These are phyloP conservation scores for Chaetomium sp. DNA, from an alignment of 2,329 filamentous ascomycete species.

Conservation along the genomic window DNA sequence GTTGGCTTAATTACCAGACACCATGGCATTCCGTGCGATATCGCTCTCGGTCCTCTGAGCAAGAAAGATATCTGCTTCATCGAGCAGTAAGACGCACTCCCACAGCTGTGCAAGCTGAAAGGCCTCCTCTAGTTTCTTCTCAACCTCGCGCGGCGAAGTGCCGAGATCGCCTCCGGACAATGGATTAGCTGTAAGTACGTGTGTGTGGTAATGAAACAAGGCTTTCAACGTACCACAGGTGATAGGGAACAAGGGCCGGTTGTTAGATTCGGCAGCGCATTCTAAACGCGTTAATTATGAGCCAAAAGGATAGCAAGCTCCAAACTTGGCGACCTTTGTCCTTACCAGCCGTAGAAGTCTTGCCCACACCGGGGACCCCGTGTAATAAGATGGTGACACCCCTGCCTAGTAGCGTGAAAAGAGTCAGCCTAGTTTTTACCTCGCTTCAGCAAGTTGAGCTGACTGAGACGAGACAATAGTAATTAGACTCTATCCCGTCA, in stretches of 20 bases:
- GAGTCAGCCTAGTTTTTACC: background rate
- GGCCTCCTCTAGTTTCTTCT: slow-evolving; percentile 6
- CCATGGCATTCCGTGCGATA: slow-evolving; percentile 20
- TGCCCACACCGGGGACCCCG: slow-evolving; percentile 23
- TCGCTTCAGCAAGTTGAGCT: background rate
- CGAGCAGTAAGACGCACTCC: slow-evolving; percentile 19
- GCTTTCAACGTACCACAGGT: slow-evolving; percentile 5
- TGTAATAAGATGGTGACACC: slow-evolving; percentile 17
- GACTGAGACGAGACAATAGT: too few species aligned
- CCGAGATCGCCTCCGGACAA: slow-evolving; percentile 3
- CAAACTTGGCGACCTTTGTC: background rate
- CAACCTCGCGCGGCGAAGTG: slow-evolving; percentile 9
- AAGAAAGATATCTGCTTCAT: slow-evolving; percentile 27
- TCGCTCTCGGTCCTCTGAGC: slow-evolving; percentile 14
- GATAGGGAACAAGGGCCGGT: slow-evolving; percentile 20
- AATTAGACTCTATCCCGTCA: too few species aligned
- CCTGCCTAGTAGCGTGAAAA: slow-evolving; percentile 26
- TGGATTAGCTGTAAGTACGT: background rate
- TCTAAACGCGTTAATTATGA: background rate
- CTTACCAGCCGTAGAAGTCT: slow-evolving; percentile 15
- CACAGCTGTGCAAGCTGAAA: slow-evolving; percentile 13
- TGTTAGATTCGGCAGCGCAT: slow-evolving; percentile 19
- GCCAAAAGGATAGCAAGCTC: background rate
- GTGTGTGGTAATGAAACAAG: background rate
- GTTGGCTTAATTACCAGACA: slow-evolving; percentile 8